phyloP scores from a whole-genome alignment of 306 rosid species.

The Quercus dentata region DNA sequence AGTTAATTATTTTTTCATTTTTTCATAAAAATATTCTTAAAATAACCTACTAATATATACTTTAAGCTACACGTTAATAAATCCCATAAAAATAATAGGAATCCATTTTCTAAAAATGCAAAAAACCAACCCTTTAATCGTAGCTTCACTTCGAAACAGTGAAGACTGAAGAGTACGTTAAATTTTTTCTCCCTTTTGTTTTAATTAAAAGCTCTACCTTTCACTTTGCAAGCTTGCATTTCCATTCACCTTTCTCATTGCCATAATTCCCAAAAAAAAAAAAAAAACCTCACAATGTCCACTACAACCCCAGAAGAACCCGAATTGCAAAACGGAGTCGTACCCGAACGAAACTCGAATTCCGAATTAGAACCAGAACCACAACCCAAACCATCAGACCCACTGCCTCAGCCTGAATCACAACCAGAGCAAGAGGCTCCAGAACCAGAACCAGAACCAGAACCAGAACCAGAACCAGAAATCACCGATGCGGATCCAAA shows the following conservation, averaged over 20 bases:
- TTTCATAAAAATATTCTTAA: no score
- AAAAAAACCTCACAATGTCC: slow-evolving; percentile 29
- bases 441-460: background rate
- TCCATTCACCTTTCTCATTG: no score
- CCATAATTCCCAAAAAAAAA: background rate
- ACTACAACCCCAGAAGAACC: slow-evolving; percentile 27
- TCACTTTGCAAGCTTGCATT: background rate
- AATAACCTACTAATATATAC: no score
- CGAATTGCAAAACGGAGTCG: slow-evolving; percentile 23
- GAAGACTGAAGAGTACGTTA: no score
- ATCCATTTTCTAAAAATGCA: no score
- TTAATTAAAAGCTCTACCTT: background rate
- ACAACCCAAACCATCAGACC: slow-evolving; percentile 3
- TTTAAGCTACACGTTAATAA: no score
- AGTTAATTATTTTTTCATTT: no score
- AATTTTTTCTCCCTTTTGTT: no score
- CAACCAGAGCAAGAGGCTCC: slow-evolving; percentile 2
- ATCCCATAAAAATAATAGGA: no score
- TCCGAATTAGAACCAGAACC: slow-evolving; percentile 3
- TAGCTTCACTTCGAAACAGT: no score
- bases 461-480: slow-evolving; percentile 1
- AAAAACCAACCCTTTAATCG: no score
- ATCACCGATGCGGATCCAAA: slow-evolving; percentile 34
- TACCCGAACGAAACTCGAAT: background rate
- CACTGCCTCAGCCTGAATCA: background rate